These are phyloP conservation scores for Fusarium sp. DNA, from an alignment of 2,329 filamentous ascomycete genomes.

Conservation along the genomic window DNA sequence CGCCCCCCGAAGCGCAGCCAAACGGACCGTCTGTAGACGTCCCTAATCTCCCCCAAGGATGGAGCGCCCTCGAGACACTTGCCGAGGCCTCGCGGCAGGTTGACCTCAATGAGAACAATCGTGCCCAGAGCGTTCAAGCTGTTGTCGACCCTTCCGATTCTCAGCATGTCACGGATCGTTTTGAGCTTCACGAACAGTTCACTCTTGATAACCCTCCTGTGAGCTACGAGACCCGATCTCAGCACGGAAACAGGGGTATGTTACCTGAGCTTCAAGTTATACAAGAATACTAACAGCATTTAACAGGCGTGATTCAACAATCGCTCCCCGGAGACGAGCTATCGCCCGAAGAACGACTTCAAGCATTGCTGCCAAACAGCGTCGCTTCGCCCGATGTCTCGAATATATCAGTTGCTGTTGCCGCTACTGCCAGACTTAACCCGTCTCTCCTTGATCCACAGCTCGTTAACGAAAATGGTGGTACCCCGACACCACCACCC, in stretches of 20 bases:
- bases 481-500: constrained; percentile 50
- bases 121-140: constrained; percentile 58
- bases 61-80: constrained; percentile 86
- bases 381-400: constrained; percentile 59
- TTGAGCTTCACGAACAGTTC: constrained; percentile 71
- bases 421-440: constrained; percentile 67
- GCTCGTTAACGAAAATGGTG: constrained; percentile 52
- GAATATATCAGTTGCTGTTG: constrained; percentile 68
- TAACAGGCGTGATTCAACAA: constrained; percentile 38
- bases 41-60: constrained; percentile 66
- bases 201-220: constrained; percentile 68
- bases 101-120: constrained; percentile 72
- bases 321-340: constrained; percentile 52
- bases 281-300: constrained; percentile 21
- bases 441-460: constrained; percentile 67
- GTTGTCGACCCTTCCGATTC: constrained; percentile 46
- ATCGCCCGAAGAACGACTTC: constrained; percentile 64
- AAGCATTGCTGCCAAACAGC: constrained; percentile 58
- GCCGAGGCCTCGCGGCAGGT: constrained; percentile 89
- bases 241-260: constrained; percentile 48
- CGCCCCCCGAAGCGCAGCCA: constrained; percentile 45
- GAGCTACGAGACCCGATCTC: constrained; percentile 58
- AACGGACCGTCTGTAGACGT: constrained; percentile 49
- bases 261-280: background rate
- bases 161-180: constrained; percentile 52